Conservation (phyloP, 345 rosid species). For the Xanthoceras sorbifolium region DNA sequence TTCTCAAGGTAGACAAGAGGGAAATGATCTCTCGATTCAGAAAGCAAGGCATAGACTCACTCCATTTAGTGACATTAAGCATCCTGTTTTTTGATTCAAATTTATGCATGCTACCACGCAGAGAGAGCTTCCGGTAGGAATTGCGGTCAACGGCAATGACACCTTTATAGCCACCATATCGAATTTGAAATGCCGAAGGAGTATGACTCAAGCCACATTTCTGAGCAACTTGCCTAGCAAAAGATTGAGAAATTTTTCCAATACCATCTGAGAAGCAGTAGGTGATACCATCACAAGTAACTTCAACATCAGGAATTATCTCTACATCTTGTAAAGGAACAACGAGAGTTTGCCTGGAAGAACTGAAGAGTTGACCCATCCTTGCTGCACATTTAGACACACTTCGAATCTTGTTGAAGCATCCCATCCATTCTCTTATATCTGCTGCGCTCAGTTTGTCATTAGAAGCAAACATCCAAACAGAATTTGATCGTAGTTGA, state of each 20-base stretch:
- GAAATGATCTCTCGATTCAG: conserved; percentile 82
- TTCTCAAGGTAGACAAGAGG: conserved; percentile 81
- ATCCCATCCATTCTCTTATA: conserved; percentile 95
- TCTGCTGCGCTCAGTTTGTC: conserved; percentile 72
- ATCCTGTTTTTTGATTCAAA: conserved; percentile 78
- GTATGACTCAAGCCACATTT: conserved; percentile 72
- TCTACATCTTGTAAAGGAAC: conserved; percentile 77
- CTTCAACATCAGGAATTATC: conserved; percentile 78
- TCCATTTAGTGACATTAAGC: conserved; percentile 94
- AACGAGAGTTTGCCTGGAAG: conserved; percentile 66
- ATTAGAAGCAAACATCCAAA: conserved; percentile 97
- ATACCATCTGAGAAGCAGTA: conserved; percentile 98
- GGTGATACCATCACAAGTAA: conserved; percentile 56
- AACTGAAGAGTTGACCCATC: conserved; percentile 96
- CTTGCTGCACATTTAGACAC: conserved; percentile 94
- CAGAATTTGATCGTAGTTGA: conserved; percentile 83
- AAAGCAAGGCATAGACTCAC: conserved; percentile 83
- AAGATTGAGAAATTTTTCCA: conserved; percentile 76
- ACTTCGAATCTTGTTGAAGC: conserved; percentile 75
- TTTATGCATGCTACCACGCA: conserved; percentile 81
- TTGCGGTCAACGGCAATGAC: conserved; percentile 78
- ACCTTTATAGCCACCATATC: conserved; percentile 96
- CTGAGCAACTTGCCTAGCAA: conserved; percentile 73
- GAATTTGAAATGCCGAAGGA: conserved; percentile 95
- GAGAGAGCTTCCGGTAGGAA: conserved; percentile 75